phyloP scores from a whole-genome alignment of 768 basidiomycete genomes.

The Pleurotus tuoliensis region DNA sequence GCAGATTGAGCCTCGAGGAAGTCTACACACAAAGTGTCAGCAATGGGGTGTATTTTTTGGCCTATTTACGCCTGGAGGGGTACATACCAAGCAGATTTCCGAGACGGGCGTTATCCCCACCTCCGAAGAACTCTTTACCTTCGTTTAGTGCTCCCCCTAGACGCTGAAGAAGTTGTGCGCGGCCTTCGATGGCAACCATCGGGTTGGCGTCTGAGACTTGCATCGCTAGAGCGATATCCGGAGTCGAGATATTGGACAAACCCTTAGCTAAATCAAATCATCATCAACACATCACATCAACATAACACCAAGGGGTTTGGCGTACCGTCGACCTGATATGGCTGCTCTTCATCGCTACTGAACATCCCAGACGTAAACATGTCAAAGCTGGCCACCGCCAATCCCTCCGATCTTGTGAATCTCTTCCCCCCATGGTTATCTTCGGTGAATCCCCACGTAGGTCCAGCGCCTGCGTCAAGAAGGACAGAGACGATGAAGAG shows the following conservation, averaged over 20 bases:
- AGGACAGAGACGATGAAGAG: conserved; percentile 89
- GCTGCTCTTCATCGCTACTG: conserved; percentile 58
- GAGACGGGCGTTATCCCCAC: conserved; percentile 54
- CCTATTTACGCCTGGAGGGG: not conserved
- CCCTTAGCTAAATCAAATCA: conserved; percentile 52
- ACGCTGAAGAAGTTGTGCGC: conserved; percentile 70
- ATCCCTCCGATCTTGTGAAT: conserved; percentile 71
- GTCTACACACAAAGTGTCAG: conserved; percentile 35
- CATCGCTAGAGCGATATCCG: conserved; percentile 62
- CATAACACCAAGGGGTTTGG: conserved; percentile 18
- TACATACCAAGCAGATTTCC: conserved; percentile 75
- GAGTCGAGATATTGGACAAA: conserved; percentile 57
- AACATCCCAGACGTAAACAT: conserved; percentile 89
- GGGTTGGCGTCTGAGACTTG: conserved; percentile 79
- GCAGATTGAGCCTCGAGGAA: conserved; percentile 61
- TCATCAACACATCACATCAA: too few relatives aligned
- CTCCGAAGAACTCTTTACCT: conserved; percentile 68
- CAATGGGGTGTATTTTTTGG: not conserved
- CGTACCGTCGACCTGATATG: conserved; percentile 76
- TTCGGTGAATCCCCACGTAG: conserved; percentile 74
- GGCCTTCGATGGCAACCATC: conserved; percentile 88
- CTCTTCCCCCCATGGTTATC: conserved; percentile 37
- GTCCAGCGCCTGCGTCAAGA: conserved; percentile 92
- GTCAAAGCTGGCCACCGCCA: conserved; percentile 85
- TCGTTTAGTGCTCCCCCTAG: conserved; percentile 68